Base-by-base conservation (phyloP, 441 rosid genomes). In the Biscutella laevigata region DNA sequence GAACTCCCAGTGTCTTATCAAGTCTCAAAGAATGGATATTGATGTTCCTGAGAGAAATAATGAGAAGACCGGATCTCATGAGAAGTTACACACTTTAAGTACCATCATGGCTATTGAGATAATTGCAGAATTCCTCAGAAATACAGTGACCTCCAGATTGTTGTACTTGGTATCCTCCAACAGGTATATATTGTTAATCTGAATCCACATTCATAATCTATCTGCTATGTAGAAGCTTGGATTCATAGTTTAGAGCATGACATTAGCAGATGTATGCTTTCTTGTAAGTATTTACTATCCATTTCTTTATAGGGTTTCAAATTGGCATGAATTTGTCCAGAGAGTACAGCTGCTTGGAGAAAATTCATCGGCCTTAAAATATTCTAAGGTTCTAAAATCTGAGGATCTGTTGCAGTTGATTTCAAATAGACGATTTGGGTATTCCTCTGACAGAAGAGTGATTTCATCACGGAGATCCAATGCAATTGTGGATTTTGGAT, bases 21-120 rank as follows among this genome's bases (percentile, higher is more conserved):
- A 70, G 62, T 49, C 74, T 63, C 71, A 61, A 47, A 81, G 67
- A 10, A 80, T 83, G 87, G 87, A 83, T 44, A 66, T 77, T 37
- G 81, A 83, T 62, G 63, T 41, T 49, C 58, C 62, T 24, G 58
- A 76, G 54, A 67, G 50, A 11, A 71, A 50, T 54, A 68, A 64
- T 51, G 78, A 59, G 40, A 79, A 73, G 72, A 68, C 43, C 3
- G 81, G 66, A 47, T 63, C 62, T 72, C 69, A 66, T 2, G 73
- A 82, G 59, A 74, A 64, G 64, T 67, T 83, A 74, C 74, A 59
- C 68, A 73, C 63, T 57, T 62, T 72, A 34, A 83, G 80, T 61
- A 78, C 91, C 20, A 37, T 54, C 44, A 70, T 75, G 71, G 79
- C 83, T 16, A 62, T 78, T 15, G 91, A 83, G 69, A 65, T 83